Percentiles rank a stretch among this genome's conserved stretches.
Conservation (phyloP, 169 alveolate species). For the Plasmodium fragile region DNA sequence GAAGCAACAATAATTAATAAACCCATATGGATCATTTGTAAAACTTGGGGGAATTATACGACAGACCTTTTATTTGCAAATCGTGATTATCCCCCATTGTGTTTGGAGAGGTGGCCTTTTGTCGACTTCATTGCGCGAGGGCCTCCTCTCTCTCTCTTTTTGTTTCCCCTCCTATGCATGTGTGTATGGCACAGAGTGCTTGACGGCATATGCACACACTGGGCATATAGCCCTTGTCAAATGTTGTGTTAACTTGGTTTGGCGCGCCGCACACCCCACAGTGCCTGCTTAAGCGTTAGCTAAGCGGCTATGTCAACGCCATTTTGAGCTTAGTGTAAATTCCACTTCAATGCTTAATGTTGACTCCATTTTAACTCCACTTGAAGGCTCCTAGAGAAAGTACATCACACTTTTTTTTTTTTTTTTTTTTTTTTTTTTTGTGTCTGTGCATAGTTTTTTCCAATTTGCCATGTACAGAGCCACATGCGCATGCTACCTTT, state of each 20-base stretch:
- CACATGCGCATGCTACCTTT: neutral
- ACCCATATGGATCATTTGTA: neutral
- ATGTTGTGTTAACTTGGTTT: neutral
- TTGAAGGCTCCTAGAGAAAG: too few relatives aligned
- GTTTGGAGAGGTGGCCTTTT: neutral
- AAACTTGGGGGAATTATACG: neutral
- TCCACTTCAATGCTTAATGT: neutral
- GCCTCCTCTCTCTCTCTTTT: neutral
- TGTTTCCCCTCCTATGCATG: neutral
- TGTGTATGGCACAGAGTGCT: neutral
- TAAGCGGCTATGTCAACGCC: neutral
- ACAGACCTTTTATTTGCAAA: neutral
- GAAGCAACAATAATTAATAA: neutral
- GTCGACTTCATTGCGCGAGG: neutral
- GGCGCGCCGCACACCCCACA: too few relatives aligned
- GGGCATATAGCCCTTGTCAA: neutral
- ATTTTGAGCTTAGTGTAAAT: neutral
- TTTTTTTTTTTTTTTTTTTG: too few relatives aligned
- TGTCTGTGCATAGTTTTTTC: too few relatives aligned
- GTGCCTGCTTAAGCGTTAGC: neutral
- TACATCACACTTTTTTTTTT: too few relatives aligned
- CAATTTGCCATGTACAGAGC: neutral
- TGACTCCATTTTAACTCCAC: neutral
- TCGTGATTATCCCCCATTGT: neutral
- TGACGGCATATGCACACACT: neutral